Conservation (phyloP, 2,329 filamentous ascomycete genomes). For the Colletotrichum neosansevieriae region DNA sequence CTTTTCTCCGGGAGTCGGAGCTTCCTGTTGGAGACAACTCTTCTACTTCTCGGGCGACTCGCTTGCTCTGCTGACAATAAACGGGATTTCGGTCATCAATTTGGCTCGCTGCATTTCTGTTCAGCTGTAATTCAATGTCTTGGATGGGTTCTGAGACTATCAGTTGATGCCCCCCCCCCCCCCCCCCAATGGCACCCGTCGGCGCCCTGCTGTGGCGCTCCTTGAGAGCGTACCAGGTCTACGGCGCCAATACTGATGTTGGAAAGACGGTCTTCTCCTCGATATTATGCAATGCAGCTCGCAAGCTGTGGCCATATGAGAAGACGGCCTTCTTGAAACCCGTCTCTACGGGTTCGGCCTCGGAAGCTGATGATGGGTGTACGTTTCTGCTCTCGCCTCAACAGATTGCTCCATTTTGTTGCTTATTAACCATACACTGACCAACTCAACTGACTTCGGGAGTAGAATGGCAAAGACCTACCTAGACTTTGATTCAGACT, state of each 20-base stretch:
- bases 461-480: conserved; percentile 9
- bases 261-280: conserved; percentile 88
- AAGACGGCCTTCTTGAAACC: conserved; percentile 80
- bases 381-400: conserved; percentile 18
- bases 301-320: conserved; percentile 57
- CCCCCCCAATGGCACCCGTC: conserved; percentile 58
- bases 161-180: not conserved
- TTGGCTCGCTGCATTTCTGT: not conserved
- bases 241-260: conserved; percentile 86
- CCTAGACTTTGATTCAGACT: not conserved
- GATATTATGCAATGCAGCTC: conserved; percentile 74
- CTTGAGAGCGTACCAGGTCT: conserved; percentile 79
- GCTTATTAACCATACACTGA: not conserved
- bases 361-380: conserved; percentile 80
- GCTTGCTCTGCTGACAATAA: not conserved
- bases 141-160: conserved; percentile 11
- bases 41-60: not conserved
- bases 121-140: not conserved
- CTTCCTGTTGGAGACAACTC: conserved; percentile 7
- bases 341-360: conserved; percentile 78
- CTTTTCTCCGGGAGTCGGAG: conserved; percentile 2
- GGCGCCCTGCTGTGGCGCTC: conserved; percentile 75
- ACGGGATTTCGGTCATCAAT: not conserved
- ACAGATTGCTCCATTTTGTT: not conserved
- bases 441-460: conserved; percentile 15